phyloP scores from a whole-genome alignment of 2,329 filamentous ascomycete genomes.

The Teratosphaeria viscida region DNA sequence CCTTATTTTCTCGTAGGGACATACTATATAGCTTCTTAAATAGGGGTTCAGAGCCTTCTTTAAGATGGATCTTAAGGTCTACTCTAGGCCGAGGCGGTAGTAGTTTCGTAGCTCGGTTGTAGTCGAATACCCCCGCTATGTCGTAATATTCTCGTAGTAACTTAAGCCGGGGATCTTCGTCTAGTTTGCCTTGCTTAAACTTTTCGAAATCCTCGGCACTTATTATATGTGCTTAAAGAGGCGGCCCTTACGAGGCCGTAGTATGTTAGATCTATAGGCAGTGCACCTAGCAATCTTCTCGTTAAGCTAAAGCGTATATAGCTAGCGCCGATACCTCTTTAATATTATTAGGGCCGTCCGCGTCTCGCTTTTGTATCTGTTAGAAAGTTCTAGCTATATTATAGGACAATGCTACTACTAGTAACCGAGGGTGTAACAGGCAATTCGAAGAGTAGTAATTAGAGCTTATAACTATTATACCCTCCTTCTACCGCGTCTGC shows the following conservation, averaged over 20 bases:
- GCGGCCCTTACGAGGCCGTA: no score
- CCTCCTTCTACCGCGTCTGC: neutral
- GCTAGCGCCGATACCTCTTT: no score
- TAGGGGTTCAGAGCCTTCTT: neutral
- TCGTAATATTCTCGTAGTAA: neutral
- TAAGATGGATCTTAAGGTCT: neutral
- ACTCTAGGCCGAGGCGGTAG: neutral
- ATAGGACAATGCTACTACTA: no score
- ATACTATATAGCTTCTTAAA: neutral
- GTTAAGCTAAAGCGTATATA: no score
- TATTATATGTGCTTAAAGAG: neutral
- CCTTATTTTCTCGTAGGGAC: neutral
- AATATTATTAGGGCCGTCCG: no score
- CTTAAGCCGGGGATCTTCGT: neutral
- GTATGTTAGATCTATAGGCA: no score
- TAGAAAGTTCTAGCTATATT: no score
- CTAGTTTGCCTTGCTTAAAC: neutral
- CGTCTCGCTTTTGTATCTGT: no score
- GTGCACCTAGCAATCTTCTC: neutral
- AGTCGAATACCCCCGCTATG: neutral
- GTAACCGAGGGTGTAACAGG: no score
- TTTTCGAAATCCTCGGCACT: neutral
- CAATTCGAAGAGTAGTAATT: no score
- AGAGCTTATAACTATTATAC: neutral
- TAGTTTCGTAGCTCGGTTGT: neutral